Evolutionary conservation across 371 early-diverging fungal genomes (phyloP), one percentile per base, ranked within the genome.

Genomic region (Rhizopus arrhizus): DNA sequence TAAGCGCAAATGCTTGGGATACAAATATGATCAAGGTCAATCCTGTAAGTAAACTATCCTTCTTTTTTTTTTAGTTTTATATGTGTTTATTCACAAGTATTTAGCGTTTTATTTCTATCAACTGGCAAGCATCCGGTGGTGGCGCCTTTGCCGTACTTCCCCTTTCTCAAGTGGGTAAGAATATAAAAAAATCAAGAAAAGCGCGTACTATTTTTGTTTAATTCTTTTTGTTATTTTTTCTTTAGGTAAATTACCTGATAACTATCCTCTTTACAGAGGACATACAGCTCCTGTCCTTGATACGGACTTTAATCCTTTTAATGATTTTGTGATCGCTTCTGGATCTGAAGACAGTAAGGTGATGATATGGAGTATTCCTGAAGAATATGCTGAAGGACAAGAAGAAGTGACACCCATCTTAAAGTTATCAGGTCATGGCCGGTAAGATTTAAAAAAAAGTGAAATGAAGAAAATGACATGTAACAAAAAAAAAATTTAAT

Each of bases 221-320:
- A 38, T 3, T n/a, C n/a, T 38, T 2, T 38, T 11, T 45, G 35
- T 12, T 15, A 5, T 12, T 50, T 12, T 50, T 8, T 11, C 36
- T 41, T 3, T 16, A 88, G 90, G 90, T 63, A 95, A 95, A 76
- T 77, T 97, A 41, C 84, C 89, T 32, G 91, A 90, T 42, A 87
- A 87, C 57, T 86, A 89, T 47, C 97, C 98, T 3, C 79, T 96
- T 31, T 95, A 90, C 65, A 85, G 86, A 60, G 98, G 96, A 29
- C 99, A 98, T 69, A 87, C 93, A 11, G 95, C 87, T 6, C 88
- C 98, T 38, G 99, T 98, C 10, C 82, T 97, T 50, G 99, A 98
- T 77, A 98, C 98, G 32, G 95, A 94, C 69, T 98, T 96, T 62
- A 93, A 96, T 61, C 98, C 97, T 22, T 98, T 97, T 82, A 97